Evolutionary conservation across 2,329 filamentous ascomycete genomes (phyloP).

Genomic region (Neofusicoccum ribis): DNA sequence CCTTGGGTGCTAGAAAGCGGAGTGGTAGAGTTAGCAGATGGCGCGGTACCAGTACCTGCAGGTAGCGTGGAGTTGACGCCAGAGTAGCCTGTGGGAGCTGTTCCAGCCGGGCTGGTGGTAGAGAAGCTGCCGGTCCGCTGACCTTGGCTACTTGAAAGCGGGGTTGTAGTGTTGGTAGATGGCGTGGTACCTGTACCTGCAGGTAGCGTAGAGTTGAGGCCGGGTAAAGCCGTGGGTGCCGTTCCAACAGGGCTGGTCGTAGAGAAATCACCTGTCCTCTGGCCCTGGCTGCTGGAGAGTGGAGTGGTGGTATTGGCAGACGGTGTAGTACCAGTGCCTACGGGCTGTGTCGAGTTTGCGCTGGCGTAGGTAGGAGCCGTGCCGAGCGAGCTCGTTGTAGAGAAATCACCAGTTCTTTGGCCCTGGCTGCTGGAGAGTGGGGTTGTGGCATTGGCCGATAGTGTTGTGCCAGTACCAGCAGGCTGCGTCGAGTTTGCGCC

Average conservation of each 20-base stretch:
- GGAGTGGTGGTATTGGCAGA: too few species aligned
- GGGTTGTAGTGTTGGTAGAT: neutral
- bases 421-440: neutral
- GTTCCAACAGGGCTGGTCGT: neutral
- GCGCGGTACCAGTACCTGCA: neutral
- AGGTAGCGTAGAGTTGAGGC: slow-evolving; percentile 1
- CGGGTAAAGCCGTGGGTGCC: neutral
- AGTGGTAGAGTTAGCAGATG: slow-evolving; percentile 22
- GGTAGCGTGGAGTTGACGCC: neutral
- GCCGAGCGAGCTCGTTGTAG: neutral
- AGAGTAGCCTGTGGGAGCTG: neutral
- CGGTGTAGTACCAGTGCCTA: too few species aligned
- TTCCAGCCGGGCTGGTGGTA: neutral
- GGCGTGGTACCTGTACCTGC: slow-evolving; percentile 2
- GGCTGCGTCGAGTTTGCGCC: too few species aligned
- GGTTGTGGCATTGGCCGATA: too few species aligned
- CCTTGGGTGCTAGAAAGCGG: slow-evolving; percentile 21
- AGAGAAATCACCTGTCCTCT: neutral
- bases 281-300: neutral
- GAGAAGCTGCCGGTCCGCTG: neutral
- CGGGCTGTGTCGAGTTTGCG: too few species aligned
- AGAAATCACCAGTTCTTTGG: slow-evolving; percentile 2
- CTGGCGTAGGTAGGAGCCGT: too few species aligned
- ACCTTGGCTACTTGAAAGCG: neutral
- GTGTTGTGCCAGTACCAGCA: too few species aligned